Evolutionary conservation across 2,329 filamentous ascomycete genomes (phyloP), one percentile per base, ranked within the genome.

Genomic region (Neofusicoccum cordaticola): DNA sequence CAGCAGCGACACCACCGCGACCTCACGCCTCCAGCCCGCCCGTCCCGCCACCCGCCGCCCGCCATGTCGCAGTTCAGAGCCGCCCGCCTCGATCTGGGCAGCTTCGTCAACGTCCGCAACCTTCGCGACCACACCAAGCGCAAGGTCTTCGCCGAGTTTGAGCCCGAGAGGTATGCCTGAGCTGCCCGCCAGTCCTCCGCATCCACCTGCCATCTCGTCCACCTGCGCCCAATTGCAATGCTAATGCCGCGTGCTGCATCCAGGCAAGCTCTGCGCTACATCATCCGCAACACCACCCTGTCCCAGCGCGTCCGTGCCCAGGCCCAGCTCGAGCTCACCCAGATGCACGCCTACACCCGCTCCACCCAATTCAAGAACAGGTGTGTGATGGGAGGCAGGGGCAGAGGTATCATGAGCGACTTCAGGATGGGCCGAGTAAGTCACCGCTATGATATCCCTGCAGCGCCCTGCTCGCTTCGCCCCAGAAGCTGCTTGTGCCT

Each of bases 41-140:
- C 19, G 19, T 19, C 19, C 19, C 19, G 19, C 19, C 19, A 2
- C 19, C 19, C 19, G 19, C 19, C 19, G 2, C 68, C 35, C 75
- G 71, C 65, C 71, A 78, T 78, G 76, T 75, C 91, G 53, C 91
- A 93, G 82, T 97, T 97, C 80, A 85, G 93, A 72, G 85, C 93
- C 37, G 96, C 96, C 81, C 93, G 89, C 83, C 88, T 97, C 71
- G 93, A 98, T 72, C 82, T 98, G 70, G 89, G 90, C 77, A 92
- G 92, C 76, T 97, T 91, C 75, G 79, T 96, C 81, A 97, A 97
- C 75, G 87, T 90, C 77, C 89, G 90, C 70, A 86, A 91, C 70
- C 90, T 99, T 76, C 92, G 95, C 72, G 95, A 99, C 79, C 92
- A 98, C 82, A 93, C 93, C 63, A 99, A 98, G 86, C 90, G 95